Evolutionary conservation across 2,329 filamentous ascomycete species (phyloP).

Genomic region (Ceratocystis destructans): DNA sequence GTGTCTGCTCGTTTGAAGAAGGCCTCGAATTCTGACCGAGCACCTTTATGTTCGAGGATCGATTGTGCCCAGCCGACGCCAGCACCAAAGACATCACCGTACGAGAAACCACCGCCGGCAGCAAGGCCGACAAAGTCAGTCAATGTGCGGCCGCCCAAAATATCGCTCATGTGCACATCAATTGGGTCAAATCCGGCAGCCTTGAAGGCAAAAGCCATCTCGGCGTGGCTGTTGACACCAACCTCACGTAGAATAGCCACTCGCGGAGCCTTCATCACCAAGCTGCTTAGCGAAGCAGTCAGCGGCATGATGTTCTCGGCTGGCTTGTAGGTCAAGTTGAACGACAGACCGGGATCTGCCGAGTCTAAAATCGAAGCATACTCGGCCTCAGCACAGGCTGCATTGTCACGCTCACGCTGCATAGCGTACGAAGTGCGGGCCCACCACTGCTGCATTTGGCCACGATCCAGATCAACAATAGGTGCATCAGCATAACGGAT

Average conservation of each 20-base stretch:
- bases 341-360: conserved; percentile 68
- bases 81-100: conserved; percentile 69
- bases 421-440: conserved; percentile 77
- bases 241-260: conserved; percentile 93
- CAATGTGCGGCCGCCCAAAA: conserved; percentile 66
- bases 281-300: conserved; percentile 32
- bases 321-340: conserved; percentile 68
- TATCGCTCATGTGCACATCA: conserved; percentile 94
- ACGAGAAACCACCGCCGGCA: conserved; percentile 94
- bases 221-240: conserved; percentile 88
- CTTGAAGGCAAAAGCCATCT: conserved; percentile 95
- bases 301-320: conserved; percentile 62
- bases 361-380: conserved; percentile 61
- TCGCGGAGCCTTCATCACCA: conserved; percentile 44
- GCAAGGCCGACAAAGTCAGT: conserved; percentile 75
- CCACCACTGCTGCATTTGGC: conserved; percentile 76
- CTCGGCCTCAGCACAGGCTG: conserved; percentile 72
- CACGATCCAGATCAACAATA: conserved; percentile 55
- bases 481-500: conserved; percentile 58
- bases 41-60: conserved; percentile 69
- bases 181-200: conserved; percentile 81
- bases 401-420: conserved; percentile 82
- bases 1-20: conserved; percentile 87
- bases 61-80: conserved; percentile 94
- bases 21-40: conserved; percentile 59